phyloP scores from a whole-genome alignment of 176 grass and related monocot genomes.

The Alopecurus myosuroides region DNA sequence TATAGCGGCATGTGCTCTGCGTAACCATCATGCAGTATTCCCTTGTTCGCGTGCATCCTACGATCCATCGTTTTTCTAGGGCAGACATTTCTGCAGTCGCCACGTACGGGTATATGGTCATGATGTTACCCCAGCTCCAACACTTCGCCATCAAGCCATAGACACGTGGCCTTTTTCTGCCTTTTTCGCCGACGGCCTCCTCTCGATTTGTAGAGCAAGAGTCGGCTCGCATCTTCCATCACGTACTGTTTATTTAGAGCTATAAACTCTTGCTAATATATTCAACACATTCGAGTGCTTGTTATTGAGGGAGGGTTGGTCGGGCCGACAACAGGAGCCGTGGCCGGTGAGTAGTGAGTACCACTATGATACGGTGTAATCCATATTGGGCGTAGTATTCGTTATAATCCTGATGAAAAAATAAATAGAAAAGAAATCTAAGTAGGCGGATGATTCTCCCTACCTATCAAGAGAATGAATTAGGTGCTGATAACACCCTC shows the following conservation, averaged over 20 bases:
- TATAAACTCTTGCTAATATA: no score
- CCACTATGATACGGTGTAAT: no score
- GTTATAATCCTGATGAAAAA: no score
- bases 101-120: constrained; percentile 17
- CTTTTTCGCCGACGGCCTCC: constrained; percentile 1
- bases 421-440: no score
- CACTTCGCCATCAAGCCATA: constrained; percentile 23
- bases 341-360: no score
- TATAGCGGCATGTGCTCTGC: background rate
- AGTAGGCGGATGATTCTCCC: no score
- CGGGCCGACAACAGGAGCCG: no score
- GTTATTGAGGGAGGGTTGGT: no score
- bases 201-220: background rate
- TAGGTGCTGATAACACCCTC: no score
- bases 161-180: background rate
- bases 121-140: constrained; percentile 15
- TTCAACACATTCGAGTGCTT: no score
- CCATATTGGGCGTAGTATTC: no score
- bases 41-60: constrained; percentile 38
- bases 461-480: no score
- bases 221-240: background rate
- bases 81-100: background rate
- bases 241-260: background rate
- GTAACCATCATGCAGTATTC: constrained; percentile 16
- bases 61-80: constrained; percentile 3